phyloP scores from a whole-genome alignment of 805 yeast genomes.

The Henningerozyma blattae region DNA sequence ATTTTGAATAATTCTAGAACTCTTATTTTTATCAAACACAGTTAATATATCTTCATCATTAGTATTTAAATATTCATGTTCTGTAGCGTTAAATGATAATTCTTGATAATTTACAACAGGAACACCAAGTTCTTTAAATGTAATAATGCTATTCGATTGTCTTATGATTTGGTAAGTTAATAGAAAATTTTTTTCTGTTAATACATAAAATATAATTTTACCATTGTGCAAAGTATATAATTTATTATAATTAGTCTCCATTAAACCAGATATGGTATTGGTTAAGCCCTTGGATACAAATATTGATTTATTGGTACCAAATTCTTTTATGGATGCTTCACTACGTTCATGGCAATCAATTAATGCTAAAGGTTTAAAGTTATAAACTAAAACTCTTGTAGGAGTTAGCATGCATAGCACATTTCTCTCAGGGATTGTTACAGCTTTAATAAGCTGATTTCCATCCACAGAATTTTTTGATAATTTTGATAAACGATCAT shows the following conservation, averaged over 20 bases:
- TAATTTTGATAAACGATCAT: slow-evolving; percentile 4
- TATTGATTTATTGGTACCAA: slow-evolving; percentile 18
- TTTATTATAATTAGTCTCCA: neutral
- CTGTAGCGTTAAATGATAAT: slow-evolving; percentile 7
- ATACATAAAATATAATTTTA: slow-evolving; percentile 18
- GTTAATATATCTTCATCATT: slow-evolving; percentile 23
- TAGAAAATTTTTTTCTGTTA: slow-evolving; percentile 18
- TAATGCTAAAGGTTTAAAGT: slow-evolving; percentile 23
- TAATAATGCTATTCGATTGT: slow-evolving; percentile 9
- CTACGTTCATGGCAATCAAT: slow-evolving; percentile 22
- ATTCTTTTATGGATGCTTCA: slow-evolving; percentile 15
- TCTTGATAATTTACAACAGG: slow-evolving; percentile 11
- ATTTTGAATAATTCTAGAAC: slow-evolving; percentile 23
- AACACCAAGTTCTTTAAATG: slow-evolving; percentile 22
- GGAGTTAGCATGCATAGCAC: slow-evolving; percentile 17
- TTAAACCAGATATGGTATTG: slow-evolving; percentile 4
- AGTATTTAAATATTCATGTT: slow-evolving; percentile 10
- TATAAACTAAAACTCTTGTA: slow-evolving; percentile 20
- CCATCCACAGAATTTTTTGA: slow-evolving; percentile 4
- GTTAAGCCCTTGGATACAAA: slow-evolving; percentile 8
- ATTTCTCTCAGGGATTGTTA: slow-evolving; percentile 17
- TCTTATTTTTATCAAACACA: slow-evolving; percentile 19
- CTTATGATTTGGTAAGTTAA: slow-evolving; percentile 21
- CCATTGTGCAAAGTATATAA: slow-evolving; percentile 8
- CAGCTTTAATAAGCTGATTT: slow-evolving; percentile 14